Conservation (phyloP, 768 basidiomycete genomes). For the Peribolospora kevripleyi region DNA sequence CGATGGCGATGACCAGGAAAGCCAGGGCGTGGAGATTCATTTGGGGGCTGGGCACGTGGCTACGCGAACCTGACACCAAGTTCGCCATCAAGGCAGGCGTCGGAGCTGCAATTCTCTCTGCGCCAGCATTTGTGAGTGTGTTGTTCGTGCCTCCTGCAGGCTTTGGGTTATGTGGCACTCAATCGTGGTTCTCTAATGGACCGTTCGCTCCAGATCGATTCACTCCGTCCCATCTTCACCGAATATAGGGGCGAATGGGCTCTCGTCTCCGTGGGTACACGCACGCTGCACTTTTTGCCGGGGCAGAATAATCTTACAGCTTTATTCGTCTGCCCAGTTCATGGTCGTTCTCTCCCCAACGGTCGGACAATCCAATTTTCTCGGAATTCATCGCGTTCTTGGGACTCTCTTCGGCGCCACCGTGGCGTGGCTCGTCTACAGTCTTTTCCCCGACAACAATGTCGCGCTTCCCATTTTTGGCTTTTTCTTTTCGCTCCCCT, state of each 20-base stretch:
- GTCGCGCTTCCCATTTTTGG: conserved; percentile 56
- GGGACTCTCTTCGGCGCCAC: conserved; percentile 57
- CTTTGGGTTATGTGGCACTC: no score
- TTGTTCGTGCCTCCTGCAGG: no score
- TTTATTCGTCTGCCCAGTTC: conserved; percentile 26
- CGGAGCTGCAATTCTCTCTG: conserved; percentile 54
- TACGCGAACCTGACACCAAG: conserved; percentile 51
- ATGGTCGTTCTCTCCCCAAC: conserved; percentile 81
- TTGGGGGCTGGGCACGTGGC: conserved; percentile 42
- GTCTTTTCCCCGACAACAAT: conserved; percentile 49
- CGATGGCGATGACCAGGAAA: conserved; percentile 12
- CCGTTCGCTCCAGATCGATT: conserved; percentile 23
- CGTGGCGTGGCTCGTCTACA: conserved; percentile 47
- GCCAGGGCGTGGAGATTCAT: conserved; percentile 18
- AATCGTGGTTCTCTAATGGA: no score
- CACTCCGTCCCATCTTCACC: conserved; percentile 50
- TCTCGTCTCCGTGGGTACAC: conserved; percentile 32
- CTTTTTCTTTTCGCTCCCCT: conserved; percentile 71
- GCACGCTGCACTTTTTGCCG: conserved; percentile 7
- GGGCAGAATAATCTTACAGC: conserved; percentile 4
- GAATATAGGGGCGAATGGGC: conserved; percentile 86
- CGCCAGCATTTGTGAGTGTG: conserved; percentile 48
- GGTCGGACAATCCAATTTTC: conserved; percentile 76
- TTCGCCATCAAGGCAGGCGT: conserved; percentile 49
- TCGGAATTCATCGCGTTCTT: conserved; percentile 55